Conservation (phyloP, 306 rosid species). For the Casuarina cunninghamiana region DNA sequence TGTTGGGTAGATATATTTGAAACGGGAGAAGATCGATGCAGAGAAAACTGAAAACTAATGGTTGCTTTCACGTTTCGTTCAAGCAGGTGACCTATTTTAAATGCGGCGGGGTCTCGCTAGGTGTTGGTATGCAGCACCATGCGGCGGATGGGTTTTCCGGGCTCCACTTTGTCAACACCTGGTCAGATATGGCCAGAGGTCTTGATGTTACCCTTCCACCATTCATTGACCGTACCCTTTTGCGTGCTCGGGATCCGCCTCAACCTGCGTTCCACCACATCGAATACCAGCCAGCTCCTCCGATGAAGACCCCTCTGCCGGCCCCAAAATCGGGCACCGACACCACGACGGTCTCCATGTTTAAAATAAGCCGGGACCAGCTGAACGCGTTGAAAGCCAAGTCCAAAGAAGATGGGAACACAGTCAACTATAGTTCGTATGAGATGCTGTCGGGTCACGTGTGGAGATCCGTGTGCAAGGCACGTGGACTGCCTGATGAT, state of each 20-base stretch:
- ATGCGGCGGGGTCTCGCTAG: constrained; percentile 94
- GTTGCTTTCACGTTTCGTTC: background rate
- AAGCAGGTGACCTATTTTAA: constrained; percentile 75
- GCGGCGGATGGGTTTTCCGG: constrained; percentile 89
- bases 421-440: constrained; percentile 65
- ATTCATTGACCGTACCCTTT: constrained; percentile 69
- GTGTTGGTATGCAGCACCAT: constrained; percentile 90
- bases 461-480: constrained; percentile 68
- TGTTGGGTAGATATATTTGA: no score
- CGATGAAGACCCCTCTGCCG: constrained; percentile 48
- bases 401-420: constrained; percentile 66
- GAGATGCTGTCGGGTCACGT: constrained; percentile 86
- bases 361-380: constrained; percentile 62
- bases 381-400: constrained; percentile 60
- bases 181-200: constrained; percentile 94
- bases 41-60: no score
- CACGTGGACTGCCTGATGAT: constrained; percentile 64
- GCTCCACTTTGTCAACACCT: constrained; percentile 78
- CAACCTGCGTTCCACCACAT: constrained; percentile 68
- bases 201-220: constrained; percentile 69
- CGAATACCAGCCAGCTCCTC: constrained; percentile 79
- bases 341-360: constrained; percentile 48
- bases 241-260: constrained; percentile 73
- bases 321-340: constrained; percentile 40
- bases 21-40: no score